Base-by-base conservation (phyloP, 192 early-diverging fungal genomes). In the Coemansia sp. region DNA sequence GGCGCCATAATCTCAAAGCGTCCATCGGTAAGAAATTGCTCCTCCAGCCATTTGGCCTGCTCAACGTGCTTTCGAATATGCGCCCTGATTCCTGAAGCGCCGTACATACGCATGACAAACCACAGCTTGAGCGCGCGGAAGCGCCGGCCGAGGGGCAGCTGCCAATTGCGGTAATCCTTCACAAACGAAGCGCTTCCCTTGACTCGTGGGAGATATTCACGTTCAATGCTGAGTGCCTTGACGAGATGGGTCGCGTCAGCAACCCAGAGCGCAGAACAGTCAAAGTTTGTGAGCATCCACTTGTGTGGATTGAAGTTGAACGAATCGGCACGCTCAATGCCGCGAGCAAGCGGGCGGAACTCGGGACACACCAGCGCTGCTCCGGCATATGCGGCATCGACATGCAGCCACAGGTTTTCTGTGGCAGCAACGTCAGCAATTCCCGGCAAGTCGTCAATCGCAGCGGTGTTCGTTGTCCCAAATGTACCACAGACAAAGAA, bases 361-460 rank as follows among this genome's bases (percentile, higher is more conserved):
- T 88, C 87, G 24, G 81, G 81, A 54, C 85, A 87, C 4, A 66
- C 55, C 6, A 83, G 63, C 0, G 87, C 84, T 0, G 80, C 58
- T 8, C 87, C 87, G 1, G 86, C 87, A 43, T 84, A 85, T 3
- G 87, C 87, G 4, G 86, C 85, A 55, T 88, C 87, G n/a, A 88
- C 58, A 49, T 88, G 85, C 31, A 80, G 55, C 86, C 86, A 88
- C 27, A 87, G 35, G 12, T 69, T 35, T 61, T 83, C 62, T 0
- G 44, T 43, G 35, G 52, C 69, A 21, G 70, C 66, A 18, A 79
- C 82, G 0, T 76, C 59, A 3, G 69, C 83, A 23, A 88, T 82
- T 18, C 81, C 87, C 2, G 45, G 51, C 23, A 88, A 40, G 40
- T 84, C 76, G 54, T 88, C 87, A 8, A 82, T 68, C 9, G 85